phyloP scores from a whole-genome alignment of 208 protist species.

The Trypanosoma boissoni region DNA sequence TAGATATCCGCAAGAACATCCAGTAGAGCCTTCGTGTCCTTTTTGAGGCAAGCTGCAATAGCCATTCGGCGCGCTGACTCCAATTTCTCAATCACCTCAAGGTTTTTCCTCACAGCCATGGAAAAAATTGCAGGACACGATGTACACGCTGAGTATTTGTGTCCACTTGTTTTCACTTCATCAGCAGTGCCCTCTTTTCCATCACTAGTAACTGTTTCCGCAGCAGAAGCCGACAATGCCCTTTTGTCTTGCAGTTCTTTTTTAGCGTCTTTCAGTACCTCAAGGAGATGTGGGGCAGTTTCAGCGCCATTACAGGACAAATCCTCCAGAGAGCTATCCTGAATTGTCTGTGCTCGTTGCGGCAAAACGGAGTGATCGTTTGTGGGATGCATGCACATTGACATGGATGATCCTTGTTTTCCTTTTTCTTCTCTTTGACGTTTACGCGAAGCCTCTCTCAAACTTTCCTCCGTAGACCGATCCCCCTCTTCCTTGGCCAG shows the following conservation, averaged over 20 bases:
- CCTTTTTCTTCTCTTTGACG: not conserved
- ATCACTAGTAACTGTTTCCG: not conserved
- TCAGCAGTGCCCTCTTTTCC: slow-evolving; percentile 2
- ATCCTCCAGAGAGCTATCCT: not conserved
- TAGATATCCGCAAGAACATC: slow-evolving; percentile 30
- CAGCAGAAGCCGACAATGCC: not conserved
- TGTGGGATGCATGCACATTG: no score
- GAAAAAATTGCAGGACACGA: slow-evolving; percentile 42
- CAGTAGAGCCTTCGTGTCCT: slow-evolving; percentile 41
- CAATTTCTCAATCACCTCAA: slow-evolving; percentile 36
- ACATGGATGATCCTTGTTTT: not conserved
- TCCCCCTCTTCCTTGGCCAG: no score
- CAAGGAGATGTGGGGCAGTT: slow-evolving; percentile 6
- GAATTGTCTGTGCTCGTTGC: not conserved
- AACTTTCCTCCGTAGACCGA: no score
- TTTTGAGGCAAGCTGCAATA: slow-evolving; percentile 51
- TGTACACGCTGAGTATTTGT: slow-evolving; percentile 13
- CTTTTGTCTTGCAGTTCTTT: slow-evolving; percentile 20
- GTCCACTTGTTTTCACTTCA: not conserved
- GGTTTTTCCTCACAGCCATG: slow-evolving; percentile 40
- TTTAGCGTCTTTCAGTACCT: slow-evolving; percentile 20
- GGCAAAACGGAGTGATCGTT: no score
- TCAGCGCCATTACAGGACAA: slow-evolving; percentile 19
- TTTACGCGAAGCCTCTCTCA: not conserved
- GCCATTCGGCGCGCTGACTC: slow-evolving; percentile 34